Evolutionary conservation across 164 flowering plant species (phyloP), one percentile per base, ranked within the genome.

Genomic region (Brasenia schreberi): DNA sequence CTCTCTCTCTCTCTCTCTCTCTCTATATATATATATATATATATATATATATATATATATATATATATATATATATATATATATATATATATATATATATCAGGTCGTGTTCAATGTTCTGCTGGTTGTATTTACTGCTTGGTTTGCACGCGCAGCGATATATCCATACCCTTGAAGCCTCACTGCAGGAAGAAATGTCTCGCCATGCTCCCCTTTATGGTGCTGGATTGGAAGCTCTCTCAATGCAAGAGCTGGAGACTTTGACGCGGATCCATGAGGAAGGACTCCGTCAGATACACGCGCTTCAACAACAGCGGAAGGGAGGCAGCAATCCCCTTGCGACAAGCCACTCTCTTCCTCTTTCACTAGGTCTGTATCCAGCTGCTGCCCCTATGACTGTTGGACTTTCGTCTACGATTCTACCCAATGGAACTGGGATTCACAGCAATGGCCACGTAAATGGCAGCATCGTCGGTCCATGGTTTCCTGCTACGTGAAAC

Each of bases 171-270:
- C 86, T 88, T 0, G 90, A 92, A 76, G 73, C 77, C 53, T 83
- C 88, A 42, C 85, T 89, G 71, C 97, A 84, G 71, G 99, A 95
- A 73, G 99, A 95, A 76, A 95, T 95, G 94, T 80, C 97, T 1
- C 83, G 97, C 6, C 97, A 95, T 78, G 97, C 99, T 9, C 99
- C 99, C 61, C 89, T 95, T 0, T 95, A 95, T 71, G 99, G 99
- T 63, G 99, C 82, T 9, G 97, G 97, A 19, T 74, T 95, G 77
- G 99, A 95, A 72, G 83, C 87, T 64, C 77, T 95, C 19, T 92
- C 99, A 19, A 79, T 88, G 92, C 84, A 84, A 74, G 99, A 95
- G 78, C 74, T 95, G 73, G 97, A 95, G 72, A 95, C 99, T 4
- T 43, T 95, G 49, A 73, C 97, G 1, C 88, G 91, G 10, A 95